These are phyloP conservation scores for Myxozyma neotropica DNA, from an alignment of 805 yeast genomes.

Conservation along the genomic window DNA sequence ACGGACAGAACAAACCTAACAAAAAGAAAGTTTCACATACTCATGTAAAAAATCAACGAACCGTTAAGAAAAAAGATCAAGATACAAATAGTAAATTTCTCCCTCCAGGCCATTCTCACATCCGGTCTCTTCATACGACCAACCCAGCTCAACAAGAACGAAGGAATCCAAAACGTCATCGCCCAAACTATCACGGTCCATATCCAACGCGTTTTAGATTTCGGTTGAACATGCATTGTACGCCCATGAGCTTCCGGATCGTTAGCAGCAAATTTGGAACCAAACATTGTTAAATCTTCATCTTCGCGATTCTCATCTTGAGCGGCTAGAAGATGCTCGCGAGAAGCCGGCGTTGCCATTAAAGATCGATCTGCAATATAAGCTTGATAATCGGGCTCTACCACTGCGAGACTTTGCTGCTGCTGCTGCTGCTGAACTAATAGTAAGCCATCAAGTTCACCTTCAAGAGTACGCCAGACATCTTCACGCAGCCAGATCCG, in stretches of 20 bases:
- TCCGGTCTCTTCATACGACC: slow-evolving; percentile 48
- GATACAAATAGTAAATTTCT: slow-evolving; percentile 45
- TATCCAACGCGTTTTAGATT: slow-evolving; percentile 40
- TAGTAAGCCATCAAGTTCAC: slow-evolving; percentile 33
- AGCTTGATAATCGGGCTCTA: background rate
- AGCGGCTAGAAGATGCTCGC: slow-evolving; percentile 9
- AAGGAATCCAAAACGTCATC: slow-evolving; percentile 49
- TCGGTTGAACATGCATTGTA: slow-evolving; percentile 40
- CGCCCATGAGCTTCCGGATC: slow-evolving; percentile 43
- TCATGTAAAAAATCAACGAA: slow-evolving; percentile 49
- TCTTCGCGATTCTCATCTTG: background rate
- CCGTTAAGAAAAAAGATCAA: slow-evolving; percentile 44
- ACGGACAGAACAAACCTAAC: background rate
- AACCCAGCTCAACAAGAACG: slow-evolving; percentile 41
- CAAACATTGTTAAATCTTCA: slow-evolving; percentile 32
- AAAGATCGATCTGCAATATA: slow-evolving; percentile 12
- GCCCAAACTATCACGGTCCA: slow-evolving; percentile 48
- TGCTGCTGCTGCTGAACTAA: slow-evolving; percentile 15
- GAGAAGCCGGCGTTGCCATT: slow-evolving; percentile 14
- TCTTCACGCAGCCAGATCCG: slow-evolving; percentile 46
- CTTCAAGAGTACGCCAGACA: slow-evolving; percentile 46
- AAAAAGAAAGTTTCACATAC: slow-evolving; percentile 1
- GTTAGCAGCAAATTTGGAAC: slow-evolving; percentile 32
- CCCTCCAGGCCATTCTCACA: slow-evolving; percentile 50
- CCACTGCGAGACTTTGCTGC: background rate